Percentiles rank a stretch among this genome's conserved stretches.
These are phyloP conservation scores for Erodium maritimum DNA, from an alignment of 345 rosid species.

Conservation along the genomic window DNA sequence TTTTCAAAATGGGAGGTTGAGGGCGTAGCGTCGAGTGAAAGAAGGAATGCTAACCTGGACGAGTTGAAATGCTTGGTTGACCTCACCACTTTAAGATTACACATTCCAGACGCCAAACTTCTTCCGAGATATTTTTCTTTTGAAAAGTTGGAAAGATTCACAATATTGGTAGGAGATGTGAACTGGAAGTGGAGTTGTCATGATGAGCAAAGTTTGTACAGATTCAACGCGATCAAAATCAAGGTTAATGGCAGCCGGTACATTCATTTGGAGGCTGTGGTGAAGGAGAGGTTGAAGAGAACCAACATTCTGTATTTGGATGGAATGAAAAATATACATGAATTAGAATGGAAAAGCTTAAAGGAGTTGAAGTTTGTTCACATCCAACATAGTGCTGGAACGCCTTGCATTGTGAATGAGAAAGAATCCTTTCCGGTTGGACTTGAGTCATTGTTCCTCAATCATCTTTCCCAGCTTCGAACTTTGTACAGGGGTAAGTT, in stretches of 20 bases:
- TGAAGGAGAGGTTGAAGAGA: slow-evolving; percentile 3
- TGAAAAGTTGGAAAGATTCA: too few relatives aligned
- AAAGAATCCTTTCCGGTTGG: too few relatives aligned
- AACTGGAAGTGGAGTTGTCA: background rate
- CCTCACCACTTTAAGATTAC: background rate
- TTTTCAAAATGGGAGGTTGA: too few relatives aligned
- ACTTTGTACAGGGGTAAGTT: too few relatives aligned
- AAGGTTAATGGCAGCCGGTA: too few relatives aligned
- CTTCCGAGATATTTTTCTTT: slow-evolving; percentile 6
- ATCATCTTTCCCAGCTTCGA: too few relatives aligned
- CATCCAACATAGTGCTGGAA: background rate
- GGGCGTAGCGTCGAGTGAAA: background rate
- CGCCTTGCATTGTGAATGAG: slow-evolving; percentile 2
- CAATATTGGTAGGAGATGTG: slow-evolving; percentile 10
- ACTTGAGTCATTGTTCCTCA: too few relatives aligned
- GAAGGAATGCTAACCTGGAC: slow-evolving; percentile 10
- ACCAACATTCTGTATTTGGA: slow-evolving; percentile 10
- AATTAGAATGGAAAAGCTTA: slow-evolving; percentile 2
- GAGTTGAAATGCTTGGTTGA: slow-evolving; percentile 12
- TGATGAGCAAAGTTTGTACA: background rate
- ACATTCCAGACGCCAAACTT: background rate
- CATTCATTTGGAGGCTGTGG: background rate
- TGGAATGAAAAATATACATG: too few relatives aligned
- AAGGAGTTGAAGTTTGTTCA: slow-evolving; percentile 11
- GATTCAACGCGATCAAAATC: background rate